phyloP scores from a whole-genome alignment of 371 early-diverging fungal genomes.

The Scutellospora calospora region DNA sequence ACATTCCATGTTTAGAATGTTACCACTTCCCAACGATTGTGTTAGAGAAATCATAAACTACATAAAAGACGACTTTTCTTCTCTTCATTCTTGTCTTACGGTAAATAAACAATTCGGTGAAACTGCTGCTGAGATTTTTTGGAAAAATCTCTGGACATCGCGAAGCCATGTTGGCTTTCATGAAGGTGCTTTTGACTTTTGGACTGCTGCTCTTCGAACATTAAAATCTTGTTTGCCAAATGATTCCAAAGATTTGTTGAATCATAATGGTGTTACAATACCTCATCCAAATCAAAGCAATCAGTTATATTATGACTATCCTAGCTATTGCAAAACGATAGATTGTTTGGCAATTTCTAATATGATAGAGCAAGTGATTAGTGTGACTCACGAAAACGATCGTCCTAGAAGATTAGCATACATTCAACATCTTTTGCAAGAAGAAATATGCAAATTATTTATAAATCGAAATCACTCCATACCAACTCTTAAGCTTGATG shows the following conservation, averaged over 20 bases:
- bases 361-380: background rate
- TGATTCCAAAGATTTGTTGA: background rate
- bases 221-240: background rate
- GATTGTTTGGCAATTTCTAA: background rate
- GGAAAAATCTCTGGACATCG: background rate
- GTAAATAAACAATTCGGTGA: background rate
- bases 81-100: conserved; percentile 4
- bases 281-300: background rate
- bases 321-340: background rate
- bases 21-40: background rate
- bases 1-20: too few relatives aligned
- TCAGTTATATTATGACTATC: background rate
- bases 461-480: background rate
- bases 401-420: background rate
- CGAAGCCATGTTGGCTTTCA: background rate
- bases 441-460: conserved; percentile 8
- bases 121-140: background rate
- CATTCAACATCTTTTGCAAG: background rate
- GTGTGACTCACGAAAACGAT: background rate
- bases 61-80: background rate
- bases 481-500: background rate
- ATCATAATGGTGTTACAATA: background rate
- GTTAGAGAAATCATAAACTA: background rate
- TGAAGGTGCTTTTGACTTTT: background rate
- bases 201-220: background rate